phyloP scores from a whole-genome alignment of 192 early-diverging fungal species.

The Mortierella alpina region DNA sequence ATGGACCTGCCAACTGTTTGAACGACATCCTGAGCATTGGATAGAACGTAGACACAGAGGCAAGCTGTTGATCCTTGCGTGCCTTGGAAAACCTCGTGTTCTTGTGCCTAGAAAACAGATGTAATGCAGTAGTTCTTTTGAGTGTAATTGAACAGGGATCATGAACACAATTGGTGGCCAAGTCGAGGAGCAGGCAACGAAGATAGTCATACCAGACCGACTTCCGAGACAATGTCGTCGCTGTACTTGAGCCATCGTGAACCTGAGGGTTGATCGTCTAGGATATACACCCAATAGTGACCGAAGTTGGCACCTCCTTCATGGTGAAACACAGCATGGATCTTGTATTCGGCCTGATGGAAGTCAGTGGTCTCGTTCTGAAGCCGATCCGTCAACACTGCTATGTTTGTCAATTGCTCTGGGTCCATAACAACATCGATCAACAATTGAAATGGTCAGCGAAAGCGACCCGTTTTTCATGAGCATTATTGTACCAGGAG shows the following conservation, averaged over 20 bases:
- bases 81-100: conserved; percentile 67
- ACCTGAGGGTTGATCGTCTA: conserved; percentile 58
- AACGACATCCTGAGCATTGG: conserved; percentile 11
- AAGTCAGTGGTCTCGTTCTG: conserved; percentile 52
- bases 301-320: conserved; percentile 71
- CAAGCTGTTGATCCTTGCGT: conserved; percentile 73
- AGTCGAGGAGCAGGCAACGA: neutral
- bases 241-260: conserved; percentile 81
- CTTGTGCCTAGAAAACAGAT: conserved; percentile 46
- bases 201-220: conserved; percentile 26
- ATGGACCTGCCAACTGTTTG: conserved; percentile 36
- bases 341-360: conserved; percentile 59
- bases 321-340: conserved; percentile 86
- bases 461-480: neutral
- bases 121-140: neutral
- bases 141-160: neutral
- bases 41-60: conserved; percentile 75
- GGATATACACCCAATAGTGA: conserved; percentile 85
- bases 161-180: no score
- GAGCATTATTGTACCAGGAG: no score
- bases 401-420: conserved; percentile 27
- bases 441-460: neutral
- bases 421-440: no score
- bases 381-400: conserved; percentile 22
- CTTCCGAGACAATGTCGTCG: conserved; percentile 73